Base-by-base conservation (phyloP, 2,329 filamentous ascomycete genomes). In the Diplodia mutila region DNA sequence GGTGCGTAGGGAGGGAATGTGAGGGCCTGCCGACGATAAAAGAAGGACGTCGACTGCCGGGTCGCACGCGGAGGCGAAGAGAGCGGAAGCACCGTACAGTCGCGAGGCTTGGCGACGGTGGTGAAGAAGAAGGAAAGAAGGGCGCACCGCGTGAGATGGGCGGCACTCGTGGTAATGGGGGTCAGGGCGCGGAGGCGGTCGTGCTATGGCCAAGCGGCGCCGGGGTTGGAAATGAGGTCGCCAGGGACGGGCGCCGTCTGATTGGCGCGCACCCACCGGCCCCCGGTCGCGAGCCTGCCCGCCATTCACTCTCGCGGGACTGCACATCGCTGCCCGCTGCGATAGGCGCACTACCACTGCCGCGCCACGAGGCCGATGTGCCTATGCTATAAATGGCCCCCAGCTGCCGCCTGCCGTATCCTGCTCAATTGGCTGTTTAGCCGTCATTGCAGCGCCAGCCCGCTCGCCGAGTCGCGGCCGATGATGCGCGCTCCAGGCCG, bases 21-120 rank as follows among this genome's bases (percentile, higher is more conserved):
- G 68, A 59, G 65, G 65, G 48, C 57, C 52, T 25, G 63, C 54
- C 49, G 70, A 67, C 68, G 67, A 68, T 70, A 70, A 71, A 71
- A 48, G 71, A 71, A 71, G 67, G 71, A 67, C 70, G 69, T 69
- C 70, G 67, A 71, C 71, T 66, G 61, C 69, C 68, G 39, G 68
- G 55, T 67, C 61, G 67, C 65, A 32, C 39, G 64, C 42, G 42
- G 4, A 37, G 54, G 64, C 64, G 64, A 66, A 48, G 32, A 42
- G 65, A 69, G 32, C 46, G 57, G 52, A 53, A 27, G 52, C 64
- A 66, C 39, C 64, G 29, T 53, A 34, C 37, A 49, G 49, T 65
- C 61, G 61, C 61, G 61, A 54, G 61, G 29, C 61, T 65, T 65
- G 61, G 61, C 61, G 61, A 65, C 61, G 59, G 59, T 63, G 59